Percentiles rank a stretch among this genome's conserved stretches.
These are phyloP conservation scores for Thymus mandschuricus DNA, from an alignment of 257 asterid species.

Conservation along the genomic window DNA sequence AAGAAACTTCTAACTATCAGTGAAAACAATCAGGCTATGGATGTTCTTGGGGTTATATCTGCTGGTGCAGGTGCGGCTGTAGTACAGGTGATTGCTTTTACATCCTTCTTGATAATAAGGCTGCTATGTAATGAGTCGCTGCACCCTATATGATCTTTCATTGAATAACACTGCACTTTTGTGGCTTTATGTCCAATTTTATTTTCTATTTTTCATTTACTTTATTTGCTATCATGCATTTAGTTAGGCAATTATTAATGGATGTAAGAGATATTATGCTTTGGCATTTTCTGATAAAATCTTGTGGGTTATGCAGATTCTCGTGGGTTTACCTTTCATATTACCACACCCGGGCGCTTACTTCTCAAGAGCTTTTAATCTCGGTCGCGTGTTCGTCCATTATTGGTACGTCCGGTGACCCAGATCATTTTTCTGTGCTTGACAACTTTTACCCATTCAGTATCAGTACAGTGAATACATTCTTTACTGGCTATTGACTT, in stretches of 20 bases:
- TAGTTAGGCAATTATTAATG: conserved; percentile 33
- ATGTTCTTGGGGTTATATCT: conserved; percentile 79
- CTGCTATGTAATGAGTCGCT: conserved; percentile 5
- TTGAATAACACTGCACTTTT: not conserved
- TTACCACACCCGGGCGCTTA: conserved; percentile 70
- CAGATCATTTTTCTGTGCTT: conserved; percentile 2
- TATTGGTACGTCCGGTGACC: conserved; percentile 67
- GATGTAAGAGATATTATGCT: conserved; percentile 12
- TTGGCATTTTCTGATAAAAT: conserved; percentile 35
- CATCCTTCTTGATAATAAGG: conserved; percentile 18
- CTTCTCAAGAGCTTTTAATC: conserved; percentile 84
- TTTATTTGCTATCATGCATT: conserved; percentile 26
- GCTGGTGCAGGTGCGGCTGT: conserved; percentile 91
- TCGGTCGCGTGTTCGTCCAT: conserved; percentile 94
- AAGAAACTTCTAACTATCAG: conserved; percentile 22
- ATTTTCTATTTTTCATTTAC: conserved; percentile 1
- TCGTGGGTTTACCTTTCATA: conserved; percentile 82
- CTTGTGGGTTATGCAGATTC: conserved; percentile 68
- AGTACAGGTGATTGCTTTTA: conserved; percentile 75
- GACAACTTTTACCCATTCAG: not conserved
- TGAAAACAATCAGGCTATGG: conserved; percentile 73
- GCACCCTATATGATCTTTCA: not conserved
- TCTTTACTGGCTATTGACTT: conserved; percentile 11
- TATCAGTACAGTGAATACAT: not conserved
- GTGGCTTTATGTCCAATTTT: not conserved